phyloP scores from a whole-genome alignment of 2,329 filamentous ascomycete species.

The Colletotrichum somersetense region DNA sequence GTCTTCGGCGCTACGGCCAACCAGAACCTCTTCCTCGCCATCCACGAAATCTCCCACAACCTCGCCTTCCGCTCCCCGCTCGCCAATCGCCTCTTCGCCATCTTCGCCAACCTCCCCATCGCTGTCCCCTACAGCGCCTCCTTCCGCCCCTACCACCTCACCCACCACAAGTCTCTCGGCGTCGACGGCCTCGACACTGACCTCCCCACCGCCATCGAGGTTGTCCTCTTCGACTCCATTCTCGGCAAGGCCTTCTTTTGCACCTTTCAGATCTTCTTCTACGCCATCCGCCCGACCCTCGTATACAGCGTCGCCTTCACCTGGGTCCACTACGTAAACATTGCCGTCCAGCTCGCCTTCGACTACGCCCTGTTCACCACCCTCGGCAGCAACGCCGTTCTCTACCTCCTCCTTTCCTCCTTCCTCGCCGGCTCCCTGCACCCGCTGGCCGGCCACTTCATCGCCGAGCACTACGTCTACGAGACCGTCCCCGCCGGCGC shows the following conservation, averaged over 20 bases:
- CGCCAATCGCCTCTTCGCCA: conserved; percentile 87
- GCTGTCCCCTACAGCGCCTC: conserved; percentile 96
- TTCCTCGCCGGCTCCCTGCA: conserved; percentile 96
- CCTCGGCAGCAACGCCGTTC: conserved; percentile 74
- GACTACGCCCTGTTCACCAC: conserved; percentile 76
- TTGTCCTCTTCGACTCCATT: conserved; percentile 92
- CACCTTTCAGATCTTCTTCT: conserved; percentile 99
- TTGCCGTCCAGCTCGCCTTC: conserved; percentile 81
- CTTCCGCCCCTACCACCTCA: conserved; percentile 97
- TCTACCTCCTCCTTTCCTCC: conserved; percentile 88
- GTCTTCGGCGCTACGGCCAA: conserved; percentile 94
- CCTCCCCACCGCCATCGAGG: conserved; percentile 91
- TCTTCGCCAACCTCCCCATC: conserved; percentile 96
- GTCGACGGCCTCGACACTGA: conserved; percentile 97
- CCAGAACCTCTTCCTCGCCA: conserved; percentile 98
- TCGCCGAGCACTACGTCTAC: conserved; percentile 95
- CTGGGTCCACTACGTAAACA: conserved; percentile 84
- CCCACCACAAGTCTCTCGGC: conserved; percentile 98
- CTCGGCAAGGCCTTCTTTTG: conserved; percentile 98
- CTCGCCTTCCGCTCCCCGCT: conserved; percentile 86
- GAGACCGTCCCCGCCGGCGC: conserved; percentile 69
- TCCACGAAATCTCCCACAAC: conserved; percentile 99
- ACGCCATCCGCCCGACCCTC: conserved; percentile 94
- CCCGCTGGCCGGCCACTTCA: conserved; percentile 96
- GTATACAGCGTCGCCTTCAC: conserved; percentile 92